phyloP scores from a whole-genome alignment of 139 green algal species.

The Yamagishiella unicocca region DNA sequence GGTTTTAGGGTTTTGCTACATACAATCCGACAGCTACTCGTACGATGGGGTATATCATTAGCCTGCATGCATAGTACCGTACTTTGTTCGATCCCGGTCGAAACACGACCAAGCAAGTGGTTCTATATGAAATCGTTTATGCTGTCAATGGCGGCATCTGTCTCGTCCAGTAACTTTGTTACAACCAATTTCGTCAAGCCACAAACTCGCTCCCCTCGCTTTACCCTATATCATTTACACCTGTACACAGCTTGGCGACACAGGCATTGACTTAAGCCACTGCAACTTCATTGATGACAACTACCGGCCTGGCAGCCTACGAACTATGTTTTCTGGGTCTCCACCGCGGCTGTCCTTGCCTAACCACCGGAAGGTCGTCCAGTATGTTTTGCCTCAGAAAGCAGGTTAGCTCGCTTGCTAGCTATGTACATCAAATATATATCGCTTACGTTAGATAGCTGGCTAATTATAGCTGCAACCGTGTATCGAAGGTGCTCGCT shows the following conservation, averaged over 20 bases:
- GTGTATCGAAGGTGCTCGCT: no score
- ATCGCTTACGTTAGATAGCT: no score
- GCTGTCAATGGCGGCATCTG: background rate
- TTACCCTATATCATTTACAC: background rate
- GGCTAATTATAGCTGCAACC: no score
- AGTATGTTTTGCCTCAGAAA: constrained; percentile 15
- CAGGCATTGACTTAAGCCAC: background rate
- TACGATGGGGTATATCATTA: no score
- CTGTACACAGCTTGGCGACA: background rate
- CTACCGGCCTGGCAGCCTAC: background rate
- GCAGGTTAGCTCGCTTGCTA: no score
- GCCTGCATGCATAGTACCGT: no score
- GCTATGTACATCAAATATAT: no score
- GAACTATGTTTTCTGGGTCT: background rate
- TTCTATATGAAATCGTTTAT: no score
- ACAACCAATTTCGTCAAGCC: background rate
- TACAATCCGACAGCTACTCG: no score
- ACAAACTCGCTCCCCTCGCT: background rate
- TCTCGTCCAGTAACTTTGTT: background rate
- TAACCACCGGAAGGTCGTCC: background rate
- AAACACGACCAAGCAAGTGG: no score
- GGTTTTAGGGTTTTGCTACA: no score
- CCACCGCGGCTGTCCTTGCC: background rate
- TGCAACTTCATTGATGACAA: constrained; percentile 5
- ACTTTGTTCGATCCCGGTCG: no score